Evolutionary conservation across 1,284 basidiomycete species (phyloP).

Genomic region (Moesziomyces globuligerus): DNA sequence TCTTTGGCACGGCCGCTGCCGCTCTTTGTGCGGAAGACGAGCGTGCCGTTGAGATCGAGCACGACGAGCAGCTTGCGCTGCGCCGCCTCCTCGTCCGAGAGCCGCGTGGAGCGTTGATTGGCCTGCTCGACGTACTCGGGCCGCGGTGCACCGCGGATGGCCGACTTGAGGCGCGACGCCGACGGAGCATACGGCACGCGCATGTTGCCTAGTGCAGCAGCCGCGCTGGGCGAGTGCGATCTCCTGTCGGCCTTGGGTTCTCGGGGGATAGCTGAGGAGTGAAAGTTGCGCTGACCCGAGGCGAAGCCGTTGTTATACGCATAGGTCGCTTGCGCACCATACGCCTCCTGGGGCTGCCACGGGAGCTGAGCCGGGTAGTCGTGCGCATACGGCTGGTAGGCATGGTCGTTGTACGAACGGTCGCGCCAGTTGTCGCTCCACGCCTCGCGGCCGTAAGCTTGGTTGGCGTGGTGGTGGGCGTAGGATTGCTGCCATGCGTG

Average conservation of each 20-base stretch:
- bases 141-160: constrained; percentile 26
- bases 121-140: constrained; percentile 23
- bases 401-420: neutral
- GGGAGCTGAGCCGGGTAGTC: constrained; percentile 1
- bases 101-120: neutral
- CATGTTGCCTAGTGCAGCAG: neutral
- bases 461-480: neutral
- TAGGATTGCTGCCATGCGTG: neutral
- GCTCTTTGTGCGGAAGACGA: constrained; percentile 74
- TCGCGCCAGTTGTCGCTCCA: neutral
- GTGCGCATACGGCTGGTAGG: neutral
- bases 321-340: neutral
- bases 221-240: neutral
- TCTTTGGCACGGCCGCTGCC: constrained; percentile 21
- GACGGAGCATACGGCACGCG: constrained; percentile 5
- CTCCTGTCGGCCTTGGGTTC: neutral
- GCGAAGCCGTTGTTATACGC: constrained; percentile 1
- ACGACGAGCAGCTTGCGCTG: constrained; percentile 72
- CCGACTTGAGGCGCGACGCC: neutral
- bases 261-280: neutral
- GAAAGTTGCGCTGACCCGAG: neutral
- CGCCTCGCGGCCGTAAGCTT: neutral
- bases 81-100: constrained; percentile 15
- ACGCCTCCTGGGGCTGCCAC: constrained; percentile 2
- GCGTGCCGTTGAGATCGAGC: constrained; percentile 83